Base-by-base conservation (phyloP, 495 filamentous ascomycete species). In the Aspergillus wentii region DNA sequence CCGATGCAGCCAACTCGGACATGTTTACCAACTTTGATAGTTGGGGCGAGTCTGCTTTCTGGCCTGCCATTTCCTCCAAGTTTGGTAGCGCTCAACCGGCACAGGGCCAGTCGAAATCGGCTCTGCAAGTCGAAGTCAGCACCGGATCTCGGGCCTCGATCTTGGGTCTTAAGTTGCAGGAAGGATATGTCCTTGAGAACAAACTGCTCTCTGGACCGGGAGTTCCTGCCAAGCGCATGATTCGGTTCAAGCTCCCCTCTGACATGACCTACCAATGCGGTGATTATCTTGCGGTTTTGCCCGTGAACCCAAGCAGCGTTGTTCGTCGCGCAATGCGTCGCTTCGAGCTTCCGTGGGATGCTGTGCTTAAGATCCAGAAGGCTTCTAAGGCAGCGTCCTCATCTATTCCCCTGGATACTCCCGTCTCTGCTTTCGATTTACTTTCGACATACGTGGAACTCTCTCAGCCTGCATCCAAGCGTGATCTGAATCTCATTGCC, bases 221-320 rank as follows among this genome's bases (percentile, higher is more conserved):
- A 0, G 72, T 70, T 10, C 69, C 79, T 0, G 56, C 65, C 19
- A 87, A 87, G 63, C 72, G 74, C 21, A 74, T 86, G 49, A 57
- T 89, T 18, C 75, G 79, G 38, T 71, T 90, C 38, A 64, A 75
- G 32, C 61, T 90, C 0, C 84, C 85, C 0, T 66, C 61, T 5
- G 82, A 75, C 21, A 76, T 80, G 67, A 68, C 69, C 4, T 90
- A 89, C 54, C 66, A 69, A 26, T 73, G 79, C 13, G 85, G 86
- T 27, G 86, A 91, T 47, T 88, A 91, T 50, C 72, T 91, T 1
- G 80, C 83, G 2, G 69, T 88, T 8, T 61, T 87, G 2, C 85
- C 86, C 0, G 62, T 85, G 11, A 89, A 88, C 49, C 76, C 79
- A 4, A 64, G 62, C 38, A 62, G 70, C 20, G 77, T 60, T 10